Evolutionary conservation across 108 stramenopile genomes (phyloP), one percentile per base, ranked within the genome.

Genomic region (Cyclotella cryptica): DNA sequence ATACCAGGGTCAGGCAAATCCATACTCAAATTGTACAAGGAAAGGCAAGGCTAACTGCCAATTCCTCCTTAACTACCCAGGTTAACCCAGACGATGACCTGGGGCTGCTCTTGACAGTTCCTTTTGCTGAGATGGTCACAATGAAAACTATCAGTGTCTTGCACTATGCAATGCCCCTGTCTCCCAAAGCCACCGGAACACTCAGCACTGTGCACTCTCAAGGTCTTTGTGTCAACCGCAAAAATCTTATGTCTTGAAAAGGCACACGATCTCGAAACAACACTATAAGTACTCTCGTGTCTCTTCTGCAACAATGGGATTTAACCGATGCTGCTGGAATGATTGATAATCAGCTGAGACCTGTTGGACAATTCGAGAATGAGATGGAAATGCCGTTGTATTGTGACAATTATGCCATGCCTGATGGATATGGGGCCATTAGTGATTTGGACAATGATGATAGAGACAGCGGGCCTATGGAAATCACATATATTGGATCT

Each of bases 221-320:
- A 76, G 65, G 45, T 96, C 21, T 96, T 89, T 79, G n/a, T n/a
- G 77, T 83, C 39, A 86, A 96, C 69, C 84, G 95, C 12, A 81
- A 90, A 45, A 84, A 92, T 74, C 79, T 96, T 44, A 92, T n/a
- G 93, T 62, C 92, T 96, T 86, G 95, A 93, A 39, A 92, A 80
- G 42, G 92, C 84, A 6, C 86, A 89, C 11, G 92, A 96, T 61
- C 59, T 96, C 63, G 81, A 84, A 41, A 84, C 92, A 0, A 76
- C 85, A 14, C 74, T 26, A 84, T 58, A 27, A 54, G 93, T 45
- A 87, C 87, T 24, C 49, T 91, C 9, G 59, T 92, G 42, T 90
- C 92, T 0, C 91, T 92, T 14, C 52, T 88, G 24, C 95, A 96
- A 69, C 79, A 80, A 61, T 80, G 72, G 74, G 40, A 63, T n/a